These are phyloP conservation scores for Aspergillus fijiensis DNA, from an alignment of 2,329 filamentous ascomycete species.

Conservation along the genomic window DNA sequence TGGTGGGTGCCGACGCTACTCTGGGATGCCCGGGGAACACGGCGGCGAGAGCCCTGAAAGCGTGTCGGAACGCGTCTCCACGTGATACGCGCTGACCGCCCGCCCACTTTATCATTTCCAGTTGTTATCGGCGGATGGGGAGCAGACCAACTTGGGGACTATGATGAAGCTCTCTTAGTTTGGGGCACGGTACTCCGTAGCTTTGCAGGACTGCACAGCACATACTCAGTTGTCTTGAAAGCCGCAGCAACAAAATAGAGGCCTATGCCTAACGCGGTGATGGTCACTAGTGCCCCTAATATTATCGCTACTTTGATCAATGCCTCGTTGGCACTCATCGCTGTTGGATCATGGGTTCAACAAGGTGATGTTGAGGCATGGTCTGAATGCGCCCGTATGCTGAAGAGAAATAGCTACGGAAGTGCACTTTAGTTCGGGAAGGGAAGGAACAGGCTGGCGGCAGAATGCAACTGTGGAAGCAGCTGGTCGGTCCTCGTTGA, in stretches of 20 bases:
- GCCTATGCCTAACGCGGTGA: not conserved
- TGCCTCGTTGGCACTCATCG: not conserved
- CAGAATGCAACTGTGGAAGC: not conserved
- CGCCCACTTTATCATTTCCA: not conserved
- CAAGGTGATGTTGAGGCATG: not conserved
- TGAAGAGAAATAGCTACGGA: not conserved
- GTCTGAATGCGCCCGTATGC: not conserved
- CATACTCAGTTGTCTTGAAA: not conserved
- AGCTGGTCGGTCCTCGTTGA: not conserved
- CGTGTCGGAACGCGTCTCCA: slow-evolving; percentile 34
- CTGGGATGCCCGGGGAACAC: slow-evolving; percentile 1
- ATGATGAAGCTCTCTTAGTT: not conserved
- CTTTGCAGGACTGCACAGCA: not conserved
- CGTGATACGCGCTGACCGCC: slow-evolving; percentile 31
- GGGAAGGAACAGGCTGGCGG: not conserved
- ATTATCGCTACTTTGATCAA: not conserved
- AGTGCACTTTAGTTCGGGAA: not conserved
- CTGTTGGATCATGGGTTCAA: not conserved
- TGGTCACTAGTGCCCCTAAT: not conserved
- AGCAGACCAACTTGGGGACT: not conserved
- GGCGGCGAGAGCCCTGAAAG: slow-evolving; percentile 8
- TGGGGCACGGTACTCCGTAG: not conserved
- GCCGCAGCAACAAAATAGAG: not conserved
- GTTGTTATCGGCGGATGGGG: not conserved
- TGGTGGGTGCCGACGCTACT: too few relatives aligned